Evolutionary conservation across 2,329 filamentous ascomycete species (phyloP).

Genomic region (Ophiosphaerella narmari): DNA sequence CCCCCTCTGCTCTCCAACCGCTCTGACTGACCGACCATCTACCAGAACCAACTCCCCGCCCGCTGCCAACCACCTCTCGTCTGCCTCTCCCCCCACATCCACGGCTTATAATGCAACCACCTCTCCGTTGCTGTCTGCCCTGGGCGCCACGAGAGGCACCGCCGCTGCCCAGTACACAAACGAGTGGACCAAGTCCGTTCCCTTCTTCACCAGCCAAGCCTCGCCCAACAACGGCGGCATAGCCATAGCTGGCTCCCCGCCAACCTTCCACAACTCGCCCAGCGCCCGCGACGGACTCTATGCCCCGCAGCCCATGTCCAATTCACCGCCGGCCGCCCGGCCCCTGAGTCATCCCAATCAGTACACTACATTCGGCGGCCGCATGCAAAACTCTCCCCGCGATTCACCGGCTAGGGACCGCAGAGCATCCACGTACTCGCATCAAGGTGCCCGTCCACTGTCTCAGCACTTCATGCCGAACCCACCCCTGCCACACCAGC

Average conservation of each 20-base stretch:
- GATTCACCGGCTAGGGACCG: conserved; percentile 44
- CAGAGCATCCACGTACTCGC: conserved; percentile 60
- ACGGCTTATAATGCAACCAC: conserved; percentile 44
- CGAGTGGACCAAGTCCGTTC: conserved; percentile 55
- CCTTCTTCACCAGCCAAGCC: conserved; percentile 48
- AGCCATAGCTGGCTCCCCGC: conserved; percentile 53
- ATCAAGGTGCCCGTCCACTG: conserved; percentile 47
- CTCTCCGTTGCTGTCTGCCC: conserved; percentile 46
- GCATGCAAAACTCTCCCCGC: conserved; percentile 38
- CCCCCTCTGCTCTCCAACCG: conserved; percentile 4
- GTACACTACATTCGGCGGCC: conserved; percentile 50
- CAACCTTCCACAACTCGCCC: conserved; percentile 43
- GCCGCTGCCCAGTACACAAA: conserved; percentile 45
- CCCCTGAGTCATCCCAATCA: conserved; percentile 55
- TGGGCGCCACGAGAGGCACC: conserved; percentile 43
- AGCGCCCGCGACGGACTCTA: conserved; percentile 37
- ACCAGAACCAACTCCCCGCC: conserved; percentile 46
- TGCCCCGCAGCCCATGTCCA: conserved; percentile 47
- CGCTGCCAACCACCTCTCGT: conserved; percentile 40
- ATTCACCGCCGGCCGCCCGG: conserved; percentile 42
- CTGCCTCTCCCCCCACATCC: conserved; percentile 35
- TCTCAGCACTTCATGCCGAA: conserved; percentile 54
- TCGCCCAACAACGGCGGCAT: conserved; percentile 48
- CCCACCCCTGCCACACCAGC: conserved; percentile 74
- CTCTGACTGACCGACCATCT: conserved; percentile 7